Conservation (phyloP, 2,329 filamentous ascomycete genomes). For the Sclerotinia trifoliorum region DNA sequence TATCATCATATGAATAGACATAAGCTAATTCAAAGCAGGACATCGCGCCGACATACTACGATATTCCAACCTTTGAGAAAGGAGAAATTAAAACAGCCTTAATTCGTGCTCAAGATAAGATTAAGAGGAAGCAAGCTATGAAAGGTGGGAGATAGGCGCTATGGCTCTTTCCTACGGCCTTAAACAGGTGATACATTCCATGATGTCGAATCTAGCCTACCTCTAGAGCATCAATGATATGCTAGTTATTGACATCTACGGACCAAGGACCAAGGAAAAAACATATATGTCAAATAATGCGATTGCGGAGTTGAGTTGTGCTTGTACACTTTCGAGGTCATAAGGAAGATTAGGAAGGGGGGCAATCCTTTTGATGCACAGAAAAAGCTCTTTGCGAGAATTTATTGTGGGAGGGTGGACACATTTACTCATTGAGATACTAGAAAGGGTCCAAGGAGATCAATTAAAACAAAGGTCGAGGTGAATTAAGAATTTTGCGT, state of each 20-base stretch:
- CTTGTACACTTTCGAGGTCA: not conserved
- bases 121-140: slow-evolving; percentile 51
- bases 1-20: not conserved
- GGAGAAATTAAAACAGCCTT: slow-evolving; percentile 78
- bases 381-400: not conserved
- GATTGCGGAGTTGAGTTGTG: not conserved
- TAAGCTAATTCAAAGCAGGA: slow-evolving; percentile 61
- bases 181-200: not conserved
- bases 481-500: not conserved
- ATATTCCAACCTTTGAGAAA: slow-evolving; percentile 77
- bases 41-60: slow-evolving; percentile 91
- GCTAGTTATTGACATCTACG: not conserved
- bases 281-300: not conserved
- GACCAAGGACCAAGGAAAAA: not conserved
- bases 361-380: not conserved
- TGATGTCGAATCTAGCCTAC: not conserved
- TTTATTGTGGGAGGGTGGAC: not conserved
- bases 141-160: slow-evolving; percentile 33
- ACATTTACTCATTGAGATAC: not conserved
- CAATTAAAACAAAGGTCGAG: not conserved
- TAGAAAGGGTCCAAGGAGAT: not conserved
- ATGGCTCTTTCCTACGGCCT: not conserved
- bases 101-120: slow-evolving; percentile 56
- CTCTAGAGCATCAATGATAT: not conserved
- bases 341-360: not conserved